phyloP scores from a whole-genome alignment of 768 basidiomycete species.

The Omphalotus guepiniiformis region DNA sequence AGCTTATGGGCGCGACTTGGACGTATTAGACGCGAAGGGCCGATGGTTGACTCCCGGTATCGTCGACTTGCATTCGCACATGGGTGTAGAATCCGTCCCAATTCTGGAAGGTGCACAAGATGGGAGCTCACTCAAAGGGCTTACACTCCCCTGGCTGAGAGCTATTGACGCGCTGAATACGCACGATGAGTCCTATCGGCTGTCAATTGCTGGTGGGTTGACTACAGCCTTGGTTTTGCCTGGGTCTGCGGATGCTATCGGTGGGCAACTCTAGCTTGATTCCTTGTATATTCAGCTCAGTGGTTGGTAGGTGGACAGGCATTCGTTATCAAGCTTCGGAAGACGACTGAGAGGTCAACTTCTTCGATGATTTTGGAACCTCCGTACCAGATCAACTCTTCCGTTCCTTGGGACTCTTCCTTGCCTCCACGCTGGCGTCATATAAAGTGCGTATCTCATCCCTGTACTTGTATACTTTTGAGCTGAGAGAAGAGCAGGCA shows the following conservation, averaged over 20 bases:
- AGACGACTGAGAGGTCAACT: conserved; percentile 65
- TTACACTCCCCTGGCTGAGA: conserved; percentile 57
- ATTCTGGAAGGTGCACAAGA: conserved; percentile 48
- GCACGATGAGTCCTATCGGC: conserved; percentile 65
- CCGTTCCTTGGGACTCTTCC: conserved; percentile 37
- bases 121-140: conserved; percentile 48
- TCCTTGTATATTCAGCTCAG: background rate
- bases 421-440: conserved; percentile 63
- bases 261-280: conserved; percentile 24
- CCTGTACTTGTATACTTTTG: background rate
- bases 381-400: conserved; percentile 55
- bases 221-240: conserved; percentile 77
- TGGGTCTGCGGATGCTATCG: conserved; percentile 65
- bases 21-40: conserved; percentile 52
- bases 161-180: conserved; percentile 79
- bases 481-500: conserved; percentile 32
- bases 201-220: conserved; percentile 75
- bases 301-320: conserved; percentile 59
- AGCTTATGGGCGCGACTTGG: conserved; percentile 9
- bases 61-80: conserved; percentile 65
- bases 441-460: conserved; percentile 53
- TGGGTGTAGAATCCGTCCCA: conserved; percentile 53
- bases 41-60: conserved; percentile 81
- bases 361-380: conserved; percentile 75
- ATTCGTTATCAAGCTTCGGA: conserved; percentile 73